These are phyloP conservation scores for Polygonum maritimum DNA, from an alignment of 148 eudicot genomes.

Conservation along the genomic window DNA sequence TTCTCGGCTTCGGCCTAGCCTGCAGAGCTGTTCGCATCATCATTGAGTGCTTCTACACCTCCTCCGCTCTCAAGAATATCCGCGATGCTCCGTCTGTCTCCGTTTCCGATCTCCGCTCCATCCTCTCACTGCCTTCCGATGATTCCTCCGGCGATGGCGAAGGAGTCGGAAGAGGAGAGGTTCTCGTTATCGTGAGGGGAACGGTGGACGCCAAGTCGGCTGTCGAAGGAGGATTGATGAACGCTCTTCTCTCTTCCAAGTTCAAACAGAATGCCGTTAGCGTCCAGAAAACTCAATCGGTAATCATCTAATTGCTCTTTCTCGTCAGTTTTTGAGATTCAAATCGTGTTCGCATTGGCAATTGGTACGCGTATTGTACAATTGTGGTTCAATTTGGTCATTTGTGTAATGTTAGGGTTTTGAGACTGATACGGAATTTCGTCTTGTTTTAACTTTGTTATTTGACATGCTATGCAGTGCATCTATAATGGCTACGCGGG, in stretches of 20 bases:
- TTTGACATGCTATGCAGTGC: constrained; percentile 34
- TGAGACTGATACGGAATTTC: constrained; percentile 1
- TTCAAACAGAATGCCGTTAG: constrained; percentile 59
- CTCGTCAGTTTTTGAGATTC: background rate
- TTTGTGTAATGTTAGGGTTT: background rate
- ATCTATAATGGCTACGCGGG: constrained; percentile 77
- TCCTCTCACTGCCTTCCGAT: constrained; percentile 16
- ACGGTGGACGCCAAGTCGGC: constrained; percentile 52
- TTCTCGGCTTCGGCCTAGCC: constrained; percentile 59
- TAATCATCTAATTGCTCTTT: constrained; percentile 18
- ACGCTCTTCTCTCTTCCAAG: constrained; percentile 36
- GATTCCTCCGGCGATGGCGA: constrained; percentile 13
- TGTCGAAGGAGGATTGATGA: constrained; percentile 39
- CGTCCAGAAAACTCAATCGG: constrained; percentile 57
- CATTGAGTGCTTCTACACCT: constrained; percentile 33
- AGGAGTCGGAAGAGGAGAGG: constrained; percentile 11
- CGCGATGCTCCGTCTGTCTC: constrained; percentile 39
- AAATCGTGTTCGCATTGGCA: background rate
- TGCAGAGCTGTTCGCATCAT: constrained; percentile 53
- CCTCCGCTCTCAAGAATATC: constrained; percentile 57
- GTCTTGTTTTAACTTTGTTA: background rate
- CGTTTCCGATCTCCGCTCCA: constrained; percentile 64
- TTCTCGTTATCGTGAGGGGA: constrained; percentile 57
- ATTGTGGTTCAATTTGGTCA: background rate
- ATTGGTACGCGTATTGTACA: background rate